These are phyloP conservation scores for Amanita polypyramis DNA, from an alignment of 768 basidiomycete genomes.

Conservation along the genomic window DNA sequence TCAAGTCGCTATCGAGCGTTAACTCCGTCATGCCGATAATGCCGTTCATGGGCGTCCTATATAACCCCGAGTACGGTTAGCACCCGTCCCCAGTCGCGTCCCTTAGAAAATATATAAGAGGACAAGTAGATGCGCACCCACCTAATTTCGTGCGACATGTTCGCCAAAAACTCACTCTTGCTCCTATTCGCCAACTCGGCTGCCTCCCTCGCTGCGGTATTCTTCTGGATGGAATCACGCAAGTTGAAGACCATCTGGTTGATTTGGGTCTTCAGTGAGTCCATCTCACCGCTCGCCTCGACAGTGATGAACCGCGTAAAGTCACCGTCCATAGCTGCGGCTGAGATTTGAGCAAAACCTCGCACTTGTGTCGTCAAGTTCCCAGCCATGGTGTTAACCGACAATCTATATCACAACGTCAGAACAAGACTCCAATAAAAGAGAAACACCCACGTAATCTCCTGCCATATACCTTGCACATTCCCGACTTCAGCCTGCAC, in stretches of 20 bases:
- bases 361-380: conserved; percentile 98
- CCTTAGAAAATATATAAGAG: not conserved
- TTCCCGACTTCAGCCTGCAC: conserved; percentile 96
- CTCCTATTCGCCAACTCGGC: conserved; percentile 96
- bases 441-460: conserved; percentile 72
- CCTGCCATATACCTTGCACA: conserved; percentile 97
- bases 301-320: conserved; percentile 99
- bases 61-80: not conserved
- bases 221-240: conserved; percentile 95
- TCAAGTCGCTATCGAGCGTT: conserved; percentile 92
- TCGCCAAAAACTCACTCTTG: conserved; percentile 97
- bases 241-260: conserved; percentile 99
- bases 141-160: conserved; percentile 97
- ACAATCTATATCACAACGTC: conserved; percentile 43
- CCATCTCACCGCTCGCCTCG: conserved; percentile 98
- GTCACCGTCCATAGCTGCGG: conserved; percentile 97
- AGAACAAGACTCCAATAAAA: not conserved
- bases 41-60: conserved; percentile 97
- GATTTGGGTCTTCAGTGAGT: conserved; percentile 97
- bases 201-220: conserved; percentile 93
- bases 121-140: conserved; percentile 33
- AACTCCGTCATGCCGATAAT: conserved; percentile 99
- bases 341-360: conserved; percentile 97
- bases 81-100: not conserved
- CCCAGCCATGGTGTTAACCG: conserved; percentile 96